phyloP scores from a whole-genome alignment of 2,329 filamentous ascomycete genomes.

The Aspergillus flavus region DNA sequence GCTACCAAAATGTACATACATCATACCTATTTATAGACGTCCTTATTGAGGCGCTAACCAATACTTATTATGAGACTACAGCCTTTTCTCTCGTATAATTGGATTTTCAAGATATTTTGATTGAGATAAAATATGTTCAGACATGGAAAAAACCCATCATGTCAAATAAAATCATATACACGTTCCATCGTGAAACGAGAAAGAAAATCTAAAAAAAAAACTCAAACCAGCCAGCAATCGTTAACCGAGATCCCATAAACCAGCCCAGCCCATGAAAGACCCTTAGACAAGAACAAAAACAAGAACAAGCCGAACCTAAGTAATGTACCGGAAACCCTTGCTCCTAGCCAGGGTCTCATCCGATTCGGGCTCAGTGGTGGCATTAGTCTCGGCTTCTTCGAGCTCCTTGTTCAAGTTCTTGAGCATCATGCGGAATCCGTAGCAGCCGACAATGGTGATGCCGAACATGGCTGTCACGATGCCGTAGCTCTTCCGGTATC shows the following conservation, averaged over 20 bases:
- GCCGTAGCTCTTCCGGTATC: constrained; percentile 65
- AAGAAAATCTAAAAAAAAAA: too few species aligned
- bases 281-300: not conserved
- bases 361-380: not conserved
- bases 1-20: too few species aligned
- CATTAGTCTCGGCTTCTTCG: constrained; percentile 40
- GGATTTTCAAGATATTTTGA: not conserved
- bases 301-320: not conserved
- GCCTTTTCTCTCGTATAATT: too few species aligned
- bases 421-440: not conserved
- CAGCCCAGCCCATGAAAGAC: not conserved
- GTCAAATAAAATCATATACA: not conserved
- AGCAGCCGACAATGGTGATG: constrained; percentile 58
- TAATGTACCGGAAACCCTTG: not conserved
- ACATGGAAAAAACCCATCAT: not conserved
- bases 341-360: not conserved
- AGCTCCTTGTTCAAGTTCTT: constrained; percentile 66
- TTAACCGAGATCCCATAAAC: not conserved
- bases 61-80: too few species aligned
- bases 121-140: not conserved
- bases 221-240: not conserved
- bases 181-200: not conserved
- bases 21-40: too few species aligned
- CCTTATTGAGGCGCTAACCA: too few species aligned
- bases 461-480: constrained; percentile 65